Evolutionary conservation across 2,329 filamentous ascomycete species (phyloP).

Genomic region (Hymenoscyphus repandus): DNA sequence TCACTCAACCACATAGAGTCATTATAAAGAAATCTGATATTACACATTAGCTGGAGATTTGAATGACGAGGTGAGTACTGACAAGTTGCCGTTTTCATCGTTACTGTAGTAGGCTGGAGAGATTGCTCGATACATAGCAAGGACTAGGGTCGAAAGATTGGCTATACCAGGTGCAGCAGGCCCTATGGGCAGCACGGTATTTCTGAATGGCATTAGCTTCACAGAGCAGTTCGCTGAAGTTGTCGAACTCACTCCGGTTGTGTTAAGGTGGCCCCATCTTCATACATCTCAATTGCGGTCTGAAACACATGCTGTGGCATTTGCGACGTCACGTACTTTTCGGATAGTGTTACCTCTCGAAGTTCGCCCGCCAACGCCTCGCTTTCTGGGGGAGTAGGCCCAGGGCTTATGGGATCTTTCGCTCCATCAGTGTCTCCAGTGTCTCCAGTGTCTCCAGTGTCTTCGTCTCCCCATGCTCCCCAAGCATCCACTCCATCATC

Average conservation of each 20-base stretch:
- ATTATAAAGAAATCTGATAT: conserved; percentile 57
- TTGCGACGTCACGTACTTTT: conserved; percentile 83
- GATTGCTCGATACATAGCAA: conserved; percentile 76
- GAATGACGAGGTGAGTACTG: conserved; percentile 25
- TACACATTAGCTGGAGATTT: neutral
- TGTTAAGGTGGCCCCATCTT: conserved; percentile 58
- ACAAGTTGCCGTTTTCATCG: conserved; percentile 60
- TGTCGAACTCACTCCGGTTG: conserved; percentile 39
- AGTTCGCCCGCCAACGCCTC: conserved; percentile 6
- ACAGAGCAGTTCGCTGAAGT: neutral
- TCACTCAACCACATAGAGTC: conserved; percentile 61
- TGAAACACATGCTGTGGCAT: conserved; percentile 75
- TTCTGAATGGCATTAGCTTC: conserved; percentile 29
- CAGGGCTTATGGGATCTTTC: neutral
- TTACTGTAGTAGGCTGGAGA: conserved; percentile 68
- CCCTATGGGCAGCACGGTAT: conserved; percentile 51
- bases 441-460: conserved; percentile 34
- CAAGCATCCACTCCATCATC: conserved; percentile 50
- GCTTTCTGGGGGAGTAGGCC: neutral
- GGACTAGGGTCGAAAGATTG: conserved; percentile 62
- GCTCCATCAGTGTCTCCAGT: conserved; percentile 28
- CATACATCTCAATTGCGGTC: conserved; percentile 54
- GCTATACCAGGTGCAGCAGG: conserved; percentile 66
- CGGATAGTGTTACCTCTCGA: conserved; percentile 67
- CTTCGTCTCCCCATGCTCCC: conserved; percentile 72